Percentiles rank a stretch among this genome's conserved stretches.
These are phyloP conservation scores for Orbilia quercus DNA, from an alignment of 2,329 filamentous ascomycete genomes.

Conservation along the genomic window DNA sequence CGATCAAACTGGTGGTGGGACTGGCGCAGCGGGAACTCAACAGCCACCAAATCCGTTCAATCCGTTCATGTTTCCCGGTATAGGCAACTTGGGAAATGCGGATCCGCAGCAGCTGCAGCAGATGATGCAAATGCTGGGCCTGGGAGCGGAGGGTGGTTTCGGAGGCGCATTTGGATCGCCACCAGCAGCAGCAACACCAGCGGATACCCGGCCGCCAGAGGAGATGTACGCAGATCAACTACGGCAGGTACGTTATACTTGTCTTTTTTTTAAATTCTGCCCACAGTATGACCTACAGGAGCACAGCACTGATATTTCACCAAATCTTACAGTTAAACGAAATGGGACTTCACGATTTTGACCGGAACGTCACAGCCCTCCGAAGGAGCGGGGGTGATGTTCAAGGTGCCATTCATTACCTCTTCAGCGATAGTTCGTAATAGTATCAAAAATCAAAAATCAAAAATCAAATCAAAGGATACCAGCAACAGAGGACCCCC, in stretches of 20 bases:
- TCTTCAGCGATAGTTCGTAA: constrained; percentile 66
- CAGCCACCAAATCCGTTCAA: constrained; percentile 64
- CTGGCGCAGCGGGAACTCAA: constrained; percentile 58
- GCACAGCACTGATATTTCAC: too few species aligned
- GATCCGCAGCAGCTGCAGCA: constrained; percentile 71
- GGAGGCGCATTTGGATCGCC: constrained; percentile 62
- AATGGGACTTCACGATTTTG: constrained; percentile 99
- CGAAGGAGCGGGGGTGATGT: constrained; percentile 91
- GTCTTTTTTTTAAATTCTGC: background rate
- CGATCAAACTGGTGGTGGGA: constrained; percentile 15
- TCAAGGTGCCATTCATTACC: constrained; percentile 85
- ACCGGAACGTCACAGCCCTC: constrained; percentile 87
- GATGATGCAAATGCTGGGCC: constrained; percentile 67
- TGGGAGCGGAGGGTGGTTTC: constrained; percentile 32
- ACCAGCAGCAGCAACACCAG: constrained; percentile 72
- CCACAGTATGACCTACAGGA: too few species aligned
- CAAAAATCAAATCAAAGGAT: too few species aligned
- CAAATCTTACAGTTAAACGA: constrained; percentile 79
- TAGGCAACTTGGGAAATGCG: constrained; percentile 63
- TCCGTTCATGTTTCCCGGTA: constrained; percentile 68
- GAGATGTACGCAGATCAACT: constrained; percentile 92
- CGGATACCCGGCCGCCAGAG: constrained; percentile 89
- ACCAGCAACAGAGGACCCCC: too few species aligned
- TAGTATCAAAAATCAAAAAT: constrained; percentile 11
- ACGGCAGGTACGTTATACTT: constrained; percentile 63